A percentile compares a stretch with the other conserved stretches of the same genome.
phyloP scores from a whole-genome alignment of 148 eudicot species.

The Heliosperma pusillum region DNA sequence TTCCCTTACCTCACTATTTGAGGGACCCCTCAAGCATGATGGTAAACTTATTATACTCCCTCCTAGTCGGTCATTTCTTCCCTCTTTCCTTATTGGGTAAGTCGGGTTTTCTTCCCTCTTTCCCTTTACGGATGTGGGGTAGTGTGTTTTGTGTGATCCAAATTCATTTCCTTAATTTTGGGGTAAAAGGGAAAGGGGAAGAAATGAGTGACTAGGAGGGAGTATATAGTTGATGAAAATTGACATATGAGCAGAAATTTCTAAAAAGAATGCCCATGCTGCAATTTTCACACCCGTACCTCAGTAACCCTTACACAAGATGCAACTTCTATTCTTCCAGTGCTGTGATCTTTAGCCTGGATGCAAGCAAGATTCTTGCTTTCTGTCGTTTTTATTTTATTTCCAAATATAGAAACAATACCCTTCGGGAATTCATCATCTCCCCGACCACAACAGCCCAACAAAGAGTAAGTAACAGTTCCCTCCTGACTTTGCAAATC shows the following conservation, averaged over 20 bases:
- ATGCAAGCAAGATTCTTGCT: slow-evolving; percentile 61
- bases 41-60: neutral
- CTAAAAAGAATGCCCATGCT: neutral
- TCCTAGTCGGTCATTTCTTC: no score
- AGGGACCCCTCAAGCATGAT: neutral
- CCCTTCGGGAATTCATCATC: slow-evolving; percentile 41
- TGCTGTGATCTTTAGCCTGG: slow-evolving; percentile 65
- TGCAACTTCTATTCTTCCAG: slow-evolving; percentile 72
- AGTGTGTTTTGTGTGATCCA: no score
- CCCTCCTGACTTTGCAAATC: slow-evolving; percentile 45
- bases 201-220: no score
- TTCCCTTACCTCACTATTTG: neutral
- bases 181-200: no score
- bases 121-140: no score
- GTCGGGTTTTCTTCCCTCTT: no score
- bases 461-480: slow-evolving; percentile 54
- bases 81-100: no score
- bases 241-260: neutral
- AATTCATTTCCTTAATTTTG: no score
- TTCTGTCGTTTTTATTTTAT: slow-evolving; percentile 57
- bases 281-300: slow-evolving; percentile 32
- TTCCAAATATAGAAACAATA: slow-evolving; percentile 47
- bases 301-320: slow-evolving; percentile 82
- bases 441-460: slow-evolving; percentile 40
- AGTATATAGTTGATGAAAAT: neutral